Evolutionary conservation across 805 yeast species (phyloP), one percentile per base, ranked within the genome.

Genomic region (Lipomyces starkeyi): DNA sequence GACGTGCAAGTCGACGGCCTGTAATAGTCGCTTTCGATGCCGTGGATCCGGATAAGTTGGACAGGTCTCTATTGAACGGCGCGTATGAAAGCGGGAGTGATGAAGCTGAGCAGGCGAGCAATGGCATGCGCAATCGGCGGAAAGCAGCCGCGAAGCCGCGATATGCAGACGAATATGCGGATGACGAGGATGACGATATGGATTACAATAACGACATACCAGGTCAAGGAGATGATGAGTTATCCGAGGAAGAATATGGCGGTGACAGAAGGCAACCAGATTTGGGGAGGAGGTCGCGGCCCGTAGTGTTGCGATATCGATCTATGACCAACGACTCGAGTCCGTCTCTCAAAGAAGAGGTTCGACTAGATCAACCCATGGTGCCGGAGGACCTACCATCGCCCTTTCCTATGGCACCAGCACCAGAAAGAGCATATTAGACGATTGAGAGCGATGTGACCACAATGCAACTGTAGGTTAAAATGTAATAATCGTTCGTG

Each of bases 1-100:
- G 71, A 32, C 66, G 66, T 43, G 70, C 64, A n/a, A 67, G 68
- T 52, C 60, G 68, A 22, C 58, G 59, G 34, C 73, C 72, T 17
- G 52, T 62, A 11, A 55, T 32, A 11, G 56, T 56, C 8, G 58
- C 40, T 7, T 61, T 49, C 40, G 65, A 34, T 52, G 53, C 40
- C 8, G 43, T 35, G 22, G 56, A 35, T 37, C 67, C 32, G 27
- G 64, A 13, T 6, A 25, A 17, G 58, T 43, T 34, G 22, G 65
- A 22, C 54, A 32, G 9, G 25, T 13, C 34, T 22, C n/a, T 53
- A 6, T 29, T 53, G 29, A 63, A 58, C 25, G 55, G 43, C 11
- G 65, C 34, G 9, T 66, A 43, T 7, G 60, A 58, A 13, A 34
- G 40, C 20, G 58, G 32, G 7, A 52, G 35, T 11, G 67, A 55